Percentiles rank a stretch among this genome's conserved stretches.
Conservation (phyloP, 2,329 filamentous ascomycete species). For the Penicillium sp. region DNA sequence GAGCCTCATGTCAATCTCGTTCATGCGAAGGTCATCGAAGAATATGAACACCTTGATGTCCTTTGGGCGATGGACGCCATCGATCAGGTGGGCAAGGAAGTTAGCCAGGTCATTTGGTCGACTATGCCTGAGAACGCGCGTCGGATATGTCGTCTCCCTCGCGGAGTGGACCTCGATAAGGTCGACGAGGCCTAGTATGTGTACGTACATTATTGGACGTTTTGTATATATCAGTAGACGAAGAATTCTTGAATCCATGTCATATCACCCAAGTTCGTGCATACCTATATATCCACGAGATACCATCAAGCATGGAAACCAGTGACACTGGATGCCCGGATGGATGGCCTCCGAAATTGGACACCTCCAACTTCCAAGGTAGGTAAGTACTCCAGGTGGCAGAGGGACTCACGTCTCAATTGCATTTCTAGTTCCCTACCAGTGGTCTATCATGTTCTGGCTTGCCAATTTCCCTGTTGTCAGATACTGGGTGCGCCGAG, state of each 20-base stretch:
- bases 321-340: too few species aligned
- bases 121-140: constrained; percentile 59
- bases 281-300: too few species aligned
- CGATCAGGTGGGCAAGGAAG: constrained; percentile 75
- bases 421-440: too few species aligned
- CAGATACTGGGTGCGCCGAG: too few species aligned
- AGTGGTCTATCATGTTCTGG: too few species aligned
- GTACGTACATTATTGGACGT: neutral
- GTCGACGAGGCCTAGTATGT: neutral
- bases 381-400: too few species aligned
- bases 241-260: too few species aligned
- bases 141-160: constrained; percentile 59
- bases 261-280: neutral
- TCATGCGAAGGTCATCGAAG: constrained; percentile 75
- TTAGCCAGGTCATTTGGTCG: constrained; percentile 79
- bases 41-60: constrained; percentile 91
- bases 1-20: constrained; percentile 80
- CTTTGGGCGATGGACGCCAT: constrained; percentile 90
- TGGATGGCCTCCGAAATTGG: too few species aligned
- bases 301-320: too few species aligned
- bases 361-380: too few species aligned
- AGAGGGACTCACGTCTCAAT: too few species aligned
- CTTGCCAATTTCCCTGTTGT: too few species aligned
- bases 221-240: neutral
- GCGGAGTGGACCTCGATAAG: constrained; percentile 36